Base-by-base conservation (phyloP, 768 basidiomycete genomes). In the Chalciporus piperatus region DNA sequence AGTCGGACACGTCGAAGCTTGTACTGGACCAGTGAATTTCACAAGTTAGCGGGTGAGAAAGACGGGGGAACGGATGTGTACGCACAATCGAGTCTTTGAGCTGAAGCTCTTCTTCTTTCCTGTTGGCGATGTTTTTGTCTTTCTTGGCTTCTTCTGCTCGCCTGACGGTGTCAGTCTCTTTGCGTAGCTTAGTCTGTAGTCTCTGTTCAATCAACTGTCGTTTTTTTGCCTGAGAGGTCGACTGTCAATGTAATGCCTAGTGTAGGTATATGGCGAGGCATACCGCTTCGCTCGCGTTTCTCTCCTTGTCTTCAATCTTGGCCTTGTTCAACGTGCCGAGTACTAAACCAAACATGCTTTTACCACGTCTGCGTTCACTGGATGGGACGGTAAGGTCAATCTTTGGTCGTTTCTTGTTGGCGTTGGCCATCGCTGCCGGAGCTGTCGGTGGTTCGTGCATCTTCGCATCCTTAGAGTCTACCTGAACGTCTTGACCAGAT, bases 261-360 rank as follows among this genome's bases (percentile, higher is more conserved):
- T 46, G 50, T 46, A 37, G 16, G 19, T n/a, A 42, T 17, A 6
- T 47, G 37, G 23, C 39, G 27, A 35, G 35, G 69, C 72, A 67
- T 53, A 91, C 89, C 61, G 89, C 88, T 61, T 92, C 89, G 69
- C 88, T 90, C n/a, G 85, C 84, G 65, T 78, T 89, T 53, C 89
- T 76, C 75, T 88, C 83, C 66, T 87, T 85, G 69, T 90, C 89
- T 74, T 92, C 89, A 58, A 80, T 84, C 74, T 90, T 91, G 57
- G 90, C 90, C 76, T 88, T 89, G 73, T 85, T 89, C 55, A 92
- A 79, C 58, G 89, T 92, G 47, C 88, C 88, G 51, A 92, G 70
- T 57, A 91, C 75, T 58, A 92, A 75, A 55, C 89, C 90, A 73
- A 92, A 89, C 86, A 91, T 89, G 73, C 80, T 83, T 81, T 88